These are phyloP conservation scores for Basipetospora chlamydospora DNA, from an alignment of 2,329 filamentous ascomycete genomes.

Conservation along the genomic window DNA sequence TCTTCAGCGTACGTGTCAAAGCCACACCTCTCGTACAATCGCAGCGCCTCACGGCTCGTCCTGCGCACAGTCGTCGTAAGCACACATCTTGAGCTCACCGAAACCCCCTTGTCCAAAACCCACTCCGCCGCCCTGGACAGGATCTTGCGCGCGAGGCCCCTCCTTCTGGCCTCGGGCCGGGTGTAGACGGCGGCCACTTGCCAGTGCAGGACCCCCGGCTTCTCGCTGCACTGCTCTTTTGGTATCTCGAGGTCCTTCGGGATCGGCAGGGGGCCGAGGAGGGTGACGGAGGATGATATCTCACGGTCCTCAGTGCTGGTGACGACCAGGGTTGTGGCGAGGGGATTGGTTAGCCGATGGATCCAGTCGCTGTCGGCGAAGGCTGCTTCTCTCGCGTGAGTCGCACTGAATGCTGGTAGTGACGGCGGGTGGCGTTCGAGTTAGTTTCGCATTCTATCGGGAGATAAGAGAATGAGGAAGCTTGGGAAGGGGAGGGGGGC, in stretches of 20 bases:
- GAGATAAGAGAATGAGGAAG: no score
- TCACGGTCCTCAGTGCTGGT: background rate
- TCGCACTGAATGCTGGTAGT: background rate
- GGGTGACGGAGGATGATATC: background rate
- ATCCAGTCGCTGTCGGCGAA: background rate
- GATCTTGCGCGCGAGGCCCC: background rate
- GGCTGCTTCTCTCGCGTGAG: background rate
- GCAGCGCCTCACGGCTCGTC: background rate
- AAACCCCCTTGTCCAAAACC: background rate
- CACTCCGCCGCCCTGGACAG: background rate
- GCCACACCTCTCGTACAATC: background rate
- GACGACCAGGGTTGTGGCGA: background rate
- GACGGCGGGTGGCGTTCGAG: background rate
- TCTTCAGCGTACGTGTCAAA: background rate
- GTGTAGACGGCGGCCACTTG: background rate
- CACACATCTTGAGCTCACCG: background rate
- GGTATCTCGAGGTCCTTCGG: background rate
- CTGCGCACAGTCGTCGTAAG: background rate
- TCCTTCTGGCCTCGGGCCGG: background rate
- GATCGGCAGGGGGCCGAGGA: background rate
- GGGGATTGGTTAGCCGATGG: background rate
- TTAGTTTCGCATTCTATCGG: background rate
- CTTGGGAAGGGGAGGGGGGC: no score
- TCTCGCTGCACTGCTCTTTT: background rate
- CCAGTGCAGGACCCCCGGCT: background rate